phyloP scores from a whole-genome alignment of 2,329 filamentous ascomycete species.

The Pyricularia pennisetigena region DNA sequence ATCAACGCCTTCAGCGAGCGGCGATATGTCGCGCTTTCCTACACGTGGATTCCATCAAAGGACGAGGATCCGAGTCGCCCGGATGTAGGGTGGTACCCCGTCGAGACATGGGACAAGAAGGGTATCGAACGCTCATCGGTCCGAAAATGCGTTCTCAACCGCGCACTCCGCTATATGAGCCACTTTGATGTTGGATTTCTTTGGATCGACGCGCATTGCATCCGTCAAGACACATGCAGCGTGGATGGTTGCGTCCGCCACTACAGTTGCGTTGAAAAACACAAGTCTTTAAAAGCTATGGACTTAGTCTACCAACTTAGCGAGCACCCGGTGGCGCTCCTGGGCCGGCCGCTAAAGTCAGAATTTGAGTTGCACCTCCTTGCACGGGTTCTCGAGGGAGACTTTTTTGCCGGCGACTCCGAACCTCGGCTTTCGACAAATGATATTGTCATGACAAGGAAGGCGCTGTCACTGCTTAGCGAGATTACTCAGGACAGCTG shows the following conservation, averaged over 20 bases:
- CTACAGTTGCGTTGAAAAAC: constrained; percentile 14
- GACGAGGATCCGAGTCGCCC: constrained; percentile 7
- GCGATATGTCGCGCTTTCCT: constrained; percentile 14
- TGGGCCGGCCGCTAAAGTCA: constrained; percentile 9
- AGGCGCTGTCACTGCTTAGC: constrained; percentile 13
- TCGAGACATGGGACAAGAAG: constrained; percentile 8
- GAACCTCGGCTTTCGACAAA: not conserved
- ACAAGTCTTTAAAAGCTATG: constrained; percentile 19
- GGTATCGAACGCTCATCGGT: constrained; percentile 10
- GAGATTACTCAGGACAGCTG: constrained; percentile 17
- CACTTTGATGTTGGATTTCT: constrained; percentile 11
- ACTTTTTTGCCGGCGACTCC: constrained; percentile 8
- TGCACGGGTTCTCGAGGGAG: constrained; percentile 10
- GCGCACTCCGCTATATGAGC: constrained; percentile 16
- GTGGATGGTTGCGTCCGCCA: constrained; percentile 10
- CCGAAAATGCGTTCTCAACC: constrained; percentile 15
- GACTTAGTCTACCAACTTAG: constrained; percentile 21
- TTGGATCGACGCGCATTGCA: constrained; percentile 20
- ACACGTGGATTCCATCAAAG: constrained; percentile 13
- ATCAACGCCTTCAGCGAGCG: constrained; percentile 7
- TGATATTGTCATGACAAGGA: constrained; percentile 5
- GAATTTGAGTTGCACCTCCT: constrained; percentile 11
- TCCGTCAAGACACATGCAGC: constrained; percentile 14
- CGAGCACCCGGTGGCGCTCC: constrained; percentile 18
- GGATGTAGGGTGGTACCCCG: constrained; percentile 8